These are phyloP conservation scores for Marvania coccoides DNA, from an alignment of 139 green algal genomes.

Conservation along the genomic window DNA sequence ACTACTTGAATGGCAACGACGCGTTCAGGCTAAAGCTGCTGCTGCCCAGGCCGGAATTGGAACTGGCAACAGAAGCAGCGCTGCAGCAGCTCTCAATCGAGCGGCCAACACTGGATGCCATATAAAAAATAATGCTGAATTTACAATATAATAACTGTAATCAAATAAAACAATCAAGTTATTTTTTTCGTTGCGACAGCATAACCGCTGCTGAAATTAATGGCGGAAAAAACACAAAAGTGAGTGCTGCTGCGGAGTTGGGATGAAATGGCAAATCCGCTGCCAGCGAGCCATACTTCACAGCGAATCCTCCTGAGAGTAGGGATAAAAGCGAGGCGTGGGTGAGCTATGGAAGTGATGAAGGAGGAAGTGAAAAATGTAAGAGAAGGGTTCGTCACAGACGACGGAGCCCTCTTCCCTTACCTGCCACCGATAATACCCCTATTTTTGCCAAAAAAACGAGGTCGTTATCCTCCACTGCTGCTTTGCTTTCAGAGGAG, in stretches of 20 bases:
- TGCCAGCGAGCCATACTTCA: conserved; percentile 63
- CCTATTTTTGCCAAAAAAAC: conserved; percentile 32
- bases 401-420: neutral
- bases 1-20: conserved; percentile 93
- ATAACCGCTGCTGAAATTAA: conserved; percentile 17
- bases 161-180: too few relatives aligned
- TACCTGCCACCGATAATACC: conserved; percentile 6
- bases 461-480: conserved; percentile 9
- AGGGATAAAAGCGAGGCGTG: neutral
- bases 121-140: neutral
- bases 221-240: conserved; percentile 33
- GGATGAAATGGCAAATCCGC: conserved; percentile 40
- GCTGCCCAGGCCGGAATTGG: conserved; percentile 54
- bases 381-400: neutral
- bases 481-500: too few relatives aligned
- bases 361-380: neutral
- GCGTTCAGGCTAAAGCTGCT: conserved; percentile 95
- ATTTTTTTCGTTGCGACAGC: neutral
- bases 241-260: conserved; percentile 21
- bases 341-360: neutral
- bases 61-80: neutral
- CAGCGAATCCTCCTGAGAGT: conserved; percentile 20
- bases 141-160: neutral
- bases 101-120: neutral
- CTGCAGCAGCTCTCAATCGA: neutral